A percentile compares a stretch with the other conserved stretches of the same genome.
phyloP scores from a whole-genome alignment of 2,329 filamentous ascomycete species.

The Simplicillium aogashimaense region DNA sequence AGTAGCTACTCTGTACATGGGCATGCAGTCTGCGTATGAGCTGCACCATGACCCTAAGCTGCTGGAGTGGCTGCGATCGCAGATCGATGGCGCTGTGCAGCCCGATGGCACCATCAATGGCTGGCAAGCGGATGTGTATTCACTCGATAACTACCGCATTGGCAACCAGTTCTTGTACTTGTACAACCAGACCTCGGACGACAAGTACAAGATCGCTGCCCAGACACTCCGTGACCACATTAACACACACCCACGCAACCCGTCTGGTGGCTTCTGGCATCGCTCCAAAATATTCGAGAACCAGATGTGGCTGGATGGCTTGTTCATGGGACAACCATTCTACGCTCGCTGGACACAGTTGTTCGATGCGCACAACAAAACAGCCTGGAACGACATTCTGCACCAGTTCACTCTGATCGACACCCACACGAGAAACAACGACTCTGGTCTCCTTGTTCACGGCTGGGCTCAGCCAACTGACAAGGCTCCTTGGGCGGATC shows the following conservation, averaged over 20 bases:
- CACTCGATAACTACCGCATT: conserved; percentile 41
- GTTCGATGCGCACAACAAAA: conserved; percentile 25
- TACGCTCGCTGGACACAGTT: conserved; percentile 27
- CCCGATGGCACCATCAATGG: conserved; percentile 34
- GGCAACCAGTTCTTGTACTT: conserved; percentile 41
- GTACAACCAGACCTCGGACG: conserved; percentile 32
- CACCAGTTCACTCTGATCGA: conserved; percentile 36
- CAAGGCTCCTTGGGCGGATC: conserved; percentile 34
- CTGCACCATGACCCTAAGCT: conserved; percentile 31
- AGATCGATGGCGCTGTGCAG: conserved; percentile 36
- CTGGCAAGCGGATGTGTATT: conserved; percentile 37
- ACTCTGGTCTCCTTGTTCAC: conserved; percentile 36
- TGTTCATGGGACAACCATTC: conserved; percentile 38
- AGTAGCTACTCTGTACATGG: no score
- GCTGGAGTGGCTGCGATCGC: conserved; percentile 29
- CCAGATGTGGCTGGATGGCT: conserved; percentile 50
- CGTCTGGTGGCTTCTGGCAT: conserved; percentile 37
- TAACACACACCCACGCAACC: conserved; percentile 36
- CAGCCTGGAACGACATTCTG: conserved; percentile 33
- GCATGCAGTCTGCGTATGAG: conserved; percentile 21
- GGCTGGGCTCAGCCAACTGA: conserved; percentile 43
- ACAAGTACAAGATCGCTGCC: conserved; percentile 39
- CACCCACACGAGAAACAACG: conserved; percentile 26
- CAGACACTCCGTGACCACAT: conserved; percentile 34
- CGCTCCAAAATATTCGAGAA: conserved; percentile 31